A percentile compares a stretch with the other conserved stretches of the same genome.
Conservation (phyloP, 306 rosid genomes). For the Cercis canadensis region DNA sequence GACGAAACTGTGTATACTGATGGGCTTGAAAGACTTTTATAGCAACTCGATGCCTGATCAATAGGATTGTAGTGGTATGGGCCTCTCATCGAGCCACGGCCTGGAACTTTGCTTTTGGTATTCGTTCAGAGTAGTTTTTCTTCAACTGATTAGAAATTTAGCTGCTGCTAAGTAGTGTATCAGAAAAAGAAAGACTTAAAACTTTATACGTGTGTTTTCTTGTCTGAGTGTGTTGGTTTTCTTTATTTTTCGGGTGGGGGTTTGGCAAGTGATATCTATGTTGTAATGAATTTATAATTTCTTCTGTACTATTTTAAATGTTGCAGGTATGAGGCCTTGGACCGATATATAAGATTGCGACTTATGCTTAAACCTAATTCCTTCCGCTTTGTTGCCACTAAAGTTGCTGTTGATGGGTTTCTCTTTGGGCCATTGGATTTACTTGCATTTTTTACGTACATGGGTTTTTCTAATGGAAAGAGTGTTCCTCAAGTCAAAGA, state of each 20-base stretch:
- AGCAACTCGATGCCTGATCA: not conserved
- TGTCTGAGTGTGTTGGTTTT: not conserved
- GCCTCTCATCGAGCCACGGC: constrained; percentile 11
- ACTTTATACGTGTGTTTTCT: constrained; percentile 9
- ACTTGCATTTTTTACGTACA: constrained; percentile 74
- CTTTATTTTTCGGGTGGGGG: not conserved
- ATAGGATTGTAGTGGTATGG: constrained; percentile 1
- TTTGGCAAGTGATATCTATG: constrained; percentile 9
- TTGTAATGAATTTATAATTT: constrained; percentile 8
- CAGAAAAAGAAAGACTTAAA: constrained; percentile 6
- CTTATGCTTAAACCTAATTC: constrained; percentile 73
- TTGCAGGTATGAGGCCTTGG: constrained; percentile 89
- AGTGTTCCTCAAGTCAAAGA: constrained; percentile 72
- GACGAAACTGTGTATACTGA: not conserved
- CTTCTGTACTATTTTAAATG: constrained; percentile 18
- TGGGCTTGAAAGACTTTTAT: not conserved
- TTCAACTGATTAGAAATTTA: constrained; percentile 2
- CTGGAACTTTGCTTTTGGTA: constrained; percentile 8
- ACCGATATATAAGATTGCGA: constrained; percentile 59
- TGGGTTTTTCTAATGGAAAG: constrained; percentile 85
- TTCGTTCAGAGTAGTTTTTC: constrained; percentile 7
- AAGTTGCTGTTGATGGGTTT: constrained; percentile 74
- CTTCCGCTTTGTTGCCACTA: constrained; percentile 72
- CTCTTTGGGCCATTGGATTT: constrained; percentile 83
- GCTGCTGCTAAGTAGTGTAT: constrained; percentile 9